These are phyloP conservation scores for Collybiopsis luxurians DNA, from an alignment of 768 basidiomycete species.

Conservation along the genomic window DNA sequence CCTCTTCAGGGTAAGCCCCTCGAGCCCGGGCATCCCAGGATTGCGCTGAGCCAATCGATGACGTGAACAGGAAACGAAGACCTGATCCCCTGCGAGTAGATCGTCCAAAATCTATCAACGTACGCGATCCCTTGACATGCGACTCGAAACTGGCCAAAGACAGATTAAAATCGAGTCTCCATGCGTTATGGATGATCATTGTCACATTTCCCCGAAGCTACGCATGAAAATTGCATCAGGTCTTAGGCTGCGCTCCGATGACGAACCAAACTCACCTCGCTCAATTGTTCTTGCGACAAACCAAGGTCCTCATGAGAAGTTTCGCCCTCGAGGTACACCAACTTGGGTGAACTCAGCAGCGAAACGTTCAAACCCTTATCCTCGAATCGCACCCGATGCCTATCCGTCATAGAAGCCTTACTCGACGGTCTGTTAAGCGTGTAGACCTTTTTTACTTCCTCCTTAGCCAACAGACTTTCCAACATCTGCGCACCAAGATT, in stretches of 20 bases:
- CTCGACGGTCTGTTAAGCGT: not conserved
- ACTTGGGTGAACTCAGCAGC: constrained; percentile 26
- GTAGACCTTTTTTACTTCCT: constrained; percentile 12
- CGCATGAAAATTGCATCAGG: not conserved
- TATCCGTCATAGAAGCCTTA: not conserved
- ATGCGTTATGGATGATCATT: constrained; percentile 31
- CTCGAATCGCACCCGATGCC: constrained; percentile 19
- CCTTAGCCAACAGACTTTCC: constrained; percentile 20
- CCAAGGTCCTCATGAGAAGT: constrained; percentile 21
- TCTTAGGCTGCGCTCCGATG: constrained; percentile 4
- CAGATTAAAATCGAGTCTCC: constrained; percentile 43
- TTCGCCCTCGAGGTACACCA: constrained; percentile 26
- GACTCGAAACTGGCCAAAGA: constrained; percentile 37
- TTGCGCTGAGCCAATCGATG: constrained; percentile 23
- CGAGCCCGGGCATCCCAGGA: constrained; percentile 17
- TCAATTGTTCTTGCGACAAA: constrained; percentile 15
- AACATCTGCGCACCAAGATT: constrained; percentile 35
- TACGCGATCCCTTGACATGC: constrained; percentile 34
- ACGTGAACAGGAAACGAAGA: constrained; percentile 26
- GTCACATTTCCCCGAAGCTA: constrained; percentile 15
- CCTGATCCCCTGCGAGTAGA: constrained; percentile 7
- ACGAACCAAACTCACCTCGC: constrained; percentile 12
- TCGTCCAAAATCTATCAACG: constrained; percentile 30
- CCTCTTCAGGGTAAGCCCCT: constrained; percentile 24
- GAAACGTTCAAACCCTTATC: constrained; percentile 26